These are phyloP conservation scores for Oryza meyeriana DNA, from an alignment of 176 grass and related monocot genomes.

Conservation along the genomic window DNA sequence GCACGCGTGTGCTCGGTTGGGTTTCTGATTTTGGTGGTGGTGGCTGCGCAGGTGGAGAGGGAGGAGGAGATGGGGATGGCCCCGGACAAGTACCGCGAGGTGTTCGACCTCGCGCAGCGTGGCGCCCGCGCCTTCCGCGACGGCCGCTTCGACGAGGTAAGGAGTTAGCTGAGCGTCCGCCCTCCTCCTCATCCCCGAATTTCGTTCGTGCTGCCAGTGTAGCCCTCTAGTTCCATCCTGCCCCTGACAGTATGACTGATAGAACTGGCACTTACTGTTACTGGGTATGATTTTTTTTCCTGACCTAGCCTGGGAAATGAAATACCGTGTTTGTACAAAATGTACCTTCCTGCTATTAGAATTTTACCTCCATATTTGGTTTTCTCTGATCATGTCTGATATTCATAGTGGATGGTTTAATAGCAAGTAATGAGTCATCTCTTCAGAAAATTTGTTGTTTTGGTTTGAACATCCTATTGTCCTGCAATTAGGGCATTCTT, in stretches of 20 bases:
- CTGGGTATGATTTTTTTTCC: background rate
- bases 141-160: slow-evolving; percentile 74
- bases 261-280: background rate
- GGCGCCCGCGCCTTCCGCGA: slow-evolving; percentile 60
- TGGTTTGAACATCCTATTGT: background rate
- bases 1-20: background rate
- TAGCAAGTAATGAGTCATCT: background rate
- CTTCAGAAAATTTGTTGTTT: background rate
- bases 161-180: background rate
- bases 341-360: background rate
- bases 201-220: slow-evolving; percentile 14
- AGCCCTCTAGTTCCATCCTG: background rate
- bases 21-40: background rate
- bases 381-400: background rate
- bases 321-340: background rate
- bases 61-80: slow-evolving; percentile 62
- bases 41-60: slow-evolving; percentile 59
- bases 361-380: background rate
- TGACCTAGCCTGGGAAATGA: background rate
- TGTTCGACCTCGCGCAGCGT: slow-evolving; percentile 58
- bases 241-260: background rate
- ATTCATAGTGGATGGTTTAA: background rate
- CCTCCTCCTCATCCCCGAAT: background rate
- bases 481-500: slow-evolving; percentile 8
- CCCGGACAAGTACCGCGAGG: slow-evolving; percentile 54